Evolutionary conservation across 1,284 basidiomycete species (phyloP), one percentile per base, ranked within the genome.

Genomic region (Boletus sp.): DNA sequence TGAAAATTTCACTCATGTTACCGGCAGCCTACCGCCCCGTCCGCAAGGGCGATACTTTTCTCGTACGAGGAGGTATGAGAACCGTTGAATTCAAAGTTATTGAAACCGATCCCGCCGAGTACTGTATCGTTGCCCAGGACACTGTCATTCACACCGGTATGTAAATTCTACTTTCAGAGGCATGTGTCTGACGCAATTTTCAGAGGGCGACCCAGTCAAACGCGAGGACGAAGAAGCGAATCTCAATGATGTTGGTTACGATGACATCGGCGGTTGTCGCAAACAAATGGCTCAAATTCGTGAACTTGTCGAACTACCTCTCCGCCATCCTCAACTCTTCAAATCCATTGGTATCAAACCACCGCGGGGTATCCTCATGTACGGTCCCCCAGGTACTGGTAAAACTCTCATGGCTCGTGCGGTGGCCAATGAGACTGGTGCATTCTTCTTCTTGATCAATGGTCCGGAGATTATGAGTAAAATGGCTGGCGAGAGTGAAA

Each of bases 341-440:
- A 99, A 99, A 72, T 94, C 92, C 20, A 99, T 99, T 64, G 95
- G 95, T 83, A 99, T 99, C 81, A 99, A 98, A 74, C 96, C 95
- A 29, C 96, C 96, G 32, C 90, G 96, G 59, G 94, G 94, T 78
- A 93, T 96, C 58, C 84, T 96, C 55, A 89, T 97, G 91, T 96
- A 82, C 61, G 94, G 94, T 53, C 94, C 94, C 55, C 94, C 94
- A 33, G 94, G 94, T 77, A 96, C 94, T 20, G 94, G 94, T 78
- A 97, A 96, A 75, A 96, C 94, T 9, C 80, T 96, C 55, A 99
- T 99, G 95, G 95, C 96, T 37, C 88, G 96, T 60, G 96, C 96
- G 9, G 96, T 99, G 36, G 96, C 95, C 54, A 99, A 99, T 68
- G 96, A 99, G 72, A 99, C 95, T 25, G 95, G 96, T 46, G 96